Base-by-base conservation (phyloP, 805 yeast genomes). In the Blastobotrys terrestris region DNA sequence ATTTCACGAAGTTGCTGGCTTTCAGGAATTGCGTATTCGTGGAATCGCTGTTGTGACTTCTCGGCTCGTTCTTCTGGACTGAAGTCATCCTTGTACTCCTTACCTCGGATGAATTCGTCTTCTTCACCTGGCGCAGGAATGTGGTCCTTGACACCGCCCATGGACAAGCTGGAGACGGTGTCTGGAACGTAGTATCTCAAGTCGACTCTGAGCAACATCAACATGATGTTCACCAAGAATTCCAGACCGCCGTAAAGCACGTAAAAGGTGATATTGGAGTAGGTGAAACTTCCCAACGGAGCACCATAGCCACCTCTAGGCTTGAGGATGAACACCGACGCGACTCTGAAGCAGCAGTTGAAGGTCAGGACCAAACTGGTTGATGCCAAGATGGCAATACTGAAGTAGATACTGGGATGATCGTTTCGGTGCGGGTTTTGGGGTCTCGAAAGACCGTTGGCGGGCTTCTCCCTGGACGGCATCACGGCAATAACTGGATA, bases 121-220 rank as follows among this genome's bases (percentile, higher is more conserved):
- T 26, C 35, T 26, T 26, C 35, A 26, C 35, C 35, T 26, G 35
- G 35, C 11, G 35, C 35, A 26, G 35, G 35, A 11, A 26, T 26
- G 35, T 26, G 35, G 11, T 26, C 35, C 11, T 26, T 26, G 11
- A 26, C 35, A 26, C 35, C 35, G 11, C 35, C 35, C 35, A 26
- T 26, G 35, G 35, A 26, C 35, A 26, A 11, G 11, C 35, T 26
- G 11, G 35, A 26, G 35, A 26, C 35, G 11, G 35, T 26, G 35
- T 26, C 35, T 16, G 94, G 92, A 67, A 87, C 81, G 74, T 86
- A 86, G 70, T 86, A 86, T 66, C 94, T 76, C 61, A 86, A 73
- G 66, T 86, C 94, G 50, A 84, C 80, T 65, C 95, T 77, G 15
- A 82, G 81, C 40, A 81, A 61, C 53, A 86, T 64, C 63, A 82